Conservation (phyloP, 163 green algal species). For the Chloromonas sp. region DNA sequence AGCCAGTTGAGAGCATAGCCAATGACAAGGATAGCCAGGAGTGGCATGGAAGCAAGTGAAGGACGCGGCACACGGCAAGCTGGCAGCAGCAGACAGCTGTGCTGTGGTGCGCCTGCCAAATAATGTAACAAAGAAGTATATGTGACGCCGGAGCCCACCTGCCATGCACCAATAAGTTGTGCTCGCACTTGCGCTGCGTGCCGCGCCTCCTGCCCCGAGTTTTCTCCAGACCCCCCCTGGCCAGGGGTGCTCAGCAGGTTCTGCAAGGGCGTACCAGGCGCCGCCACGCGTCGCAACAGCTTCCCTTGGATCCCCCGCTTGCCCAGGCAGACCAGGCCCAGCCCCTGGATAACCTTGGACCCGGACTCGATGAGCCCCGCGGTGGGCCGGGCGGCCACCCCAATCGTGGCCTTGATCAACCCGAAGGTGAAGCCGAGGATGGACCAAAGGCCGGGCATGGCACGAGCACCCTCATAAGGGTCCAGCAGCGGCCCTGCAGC, state of each 20-base stretch:
- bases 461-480: slow-evolving; percentile 18
- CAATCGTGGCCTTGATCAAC: slow-evolving; percentile 51
- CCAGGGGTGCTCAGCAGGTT: not conserved
- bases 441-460: slow-evolving; percentile 1
- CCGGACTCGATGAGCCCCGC: slow-evolving; percentile 54
- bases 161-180: slow-evolving; percentile 27
- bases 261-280: slow-evolving; percentile 49
- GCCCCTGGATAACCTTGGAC: slow-evolving; percentile 54
- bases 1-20: too few species aligned
- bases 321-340: slow-evolving; percentile 68
- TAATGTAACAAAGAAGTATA: too few species aligned
- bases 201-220: too few species aligned
- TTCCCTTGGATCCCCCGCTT: slow-evolving; percentile 72
- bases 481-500: slow-evolving; percentile 29
- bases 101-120: too few species aligned
- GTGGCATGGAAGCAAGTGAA: too few species aligned
- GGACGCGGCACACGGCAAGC: too few species aligned
- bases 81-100: too few species aligned
- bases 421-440: slow-evolving; percentile 47
- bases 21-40: too few species aligned
- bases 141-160: not conserved
- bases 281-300: slow-evolving; percentile 51
- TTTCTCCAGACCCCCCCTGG: too few species aligned
- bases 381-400: slow-evolving; percentile 54
- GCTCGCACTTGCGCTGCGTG: not conserved